Evolutionary conservation across 2,329 filamentous ascomycete species (phyloP).

Genomic region (Aurifilum marmelostoma): DNA sequence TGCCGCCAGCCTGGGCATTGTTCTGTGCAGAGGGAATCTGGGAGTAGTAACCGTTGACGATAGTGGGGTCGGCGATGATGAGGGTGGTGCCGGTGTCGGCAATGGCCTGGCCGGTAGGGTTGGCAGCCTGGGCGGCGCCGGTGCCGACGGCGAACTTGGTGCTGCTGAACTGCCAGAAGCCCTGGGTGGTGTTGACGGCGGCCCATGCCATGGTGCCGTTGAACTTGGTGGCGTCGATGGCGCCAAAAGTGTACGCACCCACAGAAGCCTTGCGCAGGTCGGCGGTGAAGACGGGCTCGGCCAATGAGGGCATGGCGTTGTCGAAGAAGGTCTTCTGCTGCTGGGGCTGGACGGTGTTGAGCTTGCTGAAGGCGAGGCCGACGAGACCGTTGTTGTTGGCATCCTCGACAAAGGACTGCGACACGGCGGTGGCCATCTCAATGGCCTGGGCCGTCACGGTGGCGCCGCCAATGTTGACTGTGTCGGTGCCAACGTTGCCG

Average conservation of each 20-base stretch:
- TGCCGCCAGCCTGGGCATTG: slow-evolving; percentile 45
- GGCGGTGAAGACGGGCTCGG: slow-evolving; percentile 71
- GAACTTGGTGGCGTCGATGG: slow-evolving; percentile 67
- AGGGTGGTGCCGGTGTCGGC: slow-evolving; percentile 67
- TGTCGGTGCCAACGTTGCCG: slow-evolving; percentile 70
- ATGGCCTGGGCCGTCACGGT: slow-evolving; percentile 66
- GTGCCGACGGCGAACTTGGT: slow-evolving; percentile 58
- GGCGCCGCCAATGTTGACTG: slow-evolving; percentile 68
- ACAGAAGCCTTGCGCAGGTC: slow-evolving; percentile 62
- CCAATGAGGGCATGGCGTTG: slow-evolving; percentile 64
- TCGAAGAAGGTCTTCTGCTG: slow-evolving; percentile 75
- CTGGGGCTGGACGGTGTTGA: slow-evolving; percentile 67
- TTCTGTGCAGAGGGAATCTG: slow-evolving; percentile 48
- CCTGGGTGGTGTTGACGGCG: slow-evolving; percentile 61
- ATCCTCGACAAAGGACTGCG: slow-evolving; percentile 60
- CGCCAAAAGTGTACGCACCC: slow-evolving; percentile 76
- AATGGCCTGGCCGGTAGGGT: slow-evolving; percentile 50
- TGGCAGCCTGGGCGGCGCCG: slow-evolving; percentile 41
- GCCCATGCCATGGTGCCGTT: slow-evolving; percentile 64
- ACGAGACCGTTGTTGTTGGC: slow-evolving; percentile 69
- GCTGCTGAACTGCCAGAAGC: slow-evolving; percentile 71
- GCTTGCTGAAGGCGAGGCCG: slow-evolving; percentile 66
- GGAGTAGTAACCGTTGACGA: slow-evolving; percentile 54
- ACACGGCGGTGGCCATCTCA: slow-evolving; percentile 65
- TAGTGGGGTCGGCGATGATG: slow-evolving; percentile 58